phyloP scores from a whole-genome alignment of 371 early-diverging fungal species.

The Mucor lusitanicus region DNA sequence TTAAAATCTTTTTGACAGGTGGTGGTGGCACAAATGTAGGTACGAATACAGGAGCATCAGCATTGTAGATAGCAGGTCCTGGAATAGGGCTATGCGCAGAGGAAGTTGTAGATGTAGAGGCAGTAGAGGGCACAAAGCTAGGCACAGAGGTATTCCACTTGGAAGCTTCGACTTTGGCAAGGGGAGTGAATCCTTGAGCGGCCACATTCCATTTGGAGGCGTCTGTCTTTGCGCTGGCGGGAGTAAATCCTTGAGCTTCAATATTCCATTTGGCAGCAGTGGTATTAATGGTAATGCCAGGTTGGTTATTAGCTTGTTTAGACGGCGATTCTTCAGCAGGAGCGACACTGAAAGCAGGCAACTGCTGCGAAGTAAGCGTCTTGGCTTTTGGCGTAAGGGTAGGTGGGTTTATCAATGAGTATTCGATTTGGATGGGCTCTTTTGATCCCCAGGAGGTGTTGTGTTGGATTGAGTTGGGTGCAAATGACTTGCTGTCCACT shows the following conservation, averaged over 20 bases:
- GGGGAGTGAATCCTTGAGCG: too few species aligned
- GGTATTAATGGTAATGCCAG: not conserved
- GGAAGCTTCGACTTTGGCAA: not conserved
- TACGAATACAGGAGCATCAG: not conserved
- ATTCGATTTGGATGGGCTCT: not conserved
- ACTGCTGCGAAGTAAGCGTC: not conserved
- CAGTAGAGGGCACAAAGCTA: not conserved
- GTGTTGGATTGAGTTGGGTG: not conserved
- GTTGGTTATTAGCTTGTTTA: not conserved
- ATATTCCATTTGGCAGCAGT: not conserved
- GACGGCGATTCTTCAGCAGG: not conserved
- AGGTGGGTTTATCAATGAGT: not conserved
- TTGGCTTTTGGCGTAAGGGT: not conserved
- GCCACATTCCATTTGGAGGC: not conserved
- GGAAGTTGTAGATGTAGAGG: not conserved
- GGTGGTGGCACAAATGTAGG: constrained; percentile 1
- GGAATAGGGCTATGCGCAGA: not conserved
- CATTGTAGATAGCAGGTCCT: not conserved
- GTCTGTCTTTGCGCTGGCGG: not conserved
- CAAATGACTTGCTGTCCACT: not conserved
- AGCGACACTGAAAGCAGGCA: not conserved
- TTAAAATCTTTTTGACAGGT: constrained; percentile 3
- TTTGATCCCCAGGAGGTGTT: not conserved
- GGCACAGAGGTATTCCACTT: not conserved
- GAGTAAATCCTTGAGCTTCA: not conserved